A percentile compares a stretch with the other conserved stretches of the same genome.
Conservation (phyloP, 2,329 filamentous ascomycete species). For the Thielaviopsis cerberus region DNA sequence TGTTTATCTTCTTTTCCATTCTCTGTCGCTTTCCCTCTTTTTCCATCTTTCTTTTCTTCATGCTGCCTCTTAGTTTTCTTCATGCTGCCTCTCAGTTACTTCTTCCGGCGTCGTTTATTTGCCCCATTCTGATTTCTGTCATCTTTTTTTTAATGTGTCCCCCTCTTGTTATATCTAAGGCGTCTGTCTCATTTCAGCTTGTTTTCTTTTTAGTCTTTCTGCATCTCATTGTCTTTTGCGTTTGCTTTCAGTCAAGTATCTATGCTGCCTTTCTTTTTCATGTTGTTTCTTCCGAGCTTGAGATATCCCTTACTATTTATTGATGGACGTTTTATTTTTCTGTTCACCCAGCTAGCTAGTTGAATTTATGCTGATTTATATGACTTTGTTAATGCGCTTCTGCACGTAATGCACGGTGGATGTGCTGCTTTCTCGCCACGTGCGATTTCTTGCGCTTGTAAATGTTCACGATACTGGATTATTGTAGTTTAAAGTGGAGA, state of each 20-base stretch:
- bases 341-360: not conserved
- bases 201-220: not conserved
- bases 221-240: not conserved
- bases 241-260: not conserved
- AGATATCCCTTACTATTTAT: not conserved
- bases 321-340: not conserved
- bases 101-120: not conserved
- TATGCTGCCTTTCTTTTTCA: not conserved
- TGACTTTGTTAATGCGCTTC: no score
- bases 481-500: not conserved
- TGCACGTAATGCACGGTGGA: no score
- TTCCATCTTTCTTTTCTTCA: slow-evolving; percentile 6
- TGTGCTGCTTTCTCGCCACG: no score
- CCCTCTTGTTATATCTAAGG: not conserved
- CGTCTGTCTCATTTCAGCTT: not conserved
- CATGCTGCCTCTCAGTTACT: no score
- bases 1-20: not conserved
- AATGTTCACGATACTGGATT: not conserved
- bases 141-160: slow-evolving; percentile 12
- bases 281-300: not conserved
- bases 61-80: no score
- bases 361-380: not conserved
- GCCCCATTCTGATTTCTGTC: slow-evolving; percentile 1
- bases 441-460: not conserved
- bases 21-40: not conserved